Evolutionary conservation across 2,329 filamentous ascomycete genomes (phyloP).

Genomic region (Phialophora macrospora): DNA sequence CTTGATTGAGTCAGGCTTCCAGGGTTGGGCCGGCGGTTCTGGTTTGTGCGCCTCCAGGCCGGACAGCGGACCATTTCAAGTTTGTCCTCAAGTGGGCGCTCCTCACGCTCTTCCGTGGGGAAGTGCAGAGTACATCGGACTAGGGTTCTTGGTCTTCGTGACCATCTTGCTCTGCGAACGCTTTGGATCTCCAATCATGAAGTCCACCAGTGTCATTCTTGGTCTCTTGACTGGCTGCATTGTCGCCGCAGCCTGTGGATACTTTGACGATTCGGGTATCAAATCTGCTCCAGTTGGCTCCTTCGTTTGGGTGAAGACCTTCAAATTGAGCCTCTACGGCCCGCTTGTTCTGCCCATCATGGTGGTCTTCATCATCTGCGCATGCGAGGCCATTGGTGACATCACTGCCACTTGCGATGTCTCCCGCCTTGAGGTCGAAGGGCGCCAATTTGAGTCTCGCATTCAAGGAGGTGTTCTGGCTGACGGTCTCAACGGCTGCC

Average conservation of each 20-base stretch:
- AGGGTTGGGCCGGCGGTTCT: constrained; percentile 71
- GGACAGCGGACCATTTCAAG: constrained; percentile 53
- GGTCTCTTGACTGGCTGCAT: constrained; percentile 70
- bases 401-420: constrained; percentile 72
- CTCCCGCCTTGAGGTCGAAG: constrained; percentile 67
- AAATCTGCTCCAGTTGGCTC: constrained; percentile 65
- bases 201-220: constrained; percentile 68
- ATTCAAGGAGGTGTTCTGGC: constrained; percentile 72
- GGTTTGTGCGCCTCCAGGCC: constrained; percentile 53
- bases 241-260: constrained; percentile 68
- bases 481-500: constrained; percentile 68
- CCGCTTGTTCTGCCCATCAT: constrained; percentile 69
- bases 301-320: constrained; percentile 74
- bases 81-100: constrained; percentile 64
- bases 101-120: constrained; percentile 68
- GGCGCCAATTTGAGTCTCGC: constrained; percentile 67
- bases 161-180: constrained; percentile 71
- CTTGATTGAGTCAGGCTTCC: constrained; percentile 66
- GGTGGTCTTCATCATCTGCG: constrained; percentile 63
- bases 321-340: constrained; percentile 67
- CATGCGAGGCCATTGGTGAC: constrained; percentile 71
- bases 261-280: constrained; percentile 66
- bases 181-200: constrained; percentile 73
- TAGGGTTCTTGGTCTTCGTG: constrained; percentile 70
- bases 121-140: constrained; percentile 67